Conservation (phyloP, 1,139 yeast genomes). For the Suhomyces atakaporum region DNA sequence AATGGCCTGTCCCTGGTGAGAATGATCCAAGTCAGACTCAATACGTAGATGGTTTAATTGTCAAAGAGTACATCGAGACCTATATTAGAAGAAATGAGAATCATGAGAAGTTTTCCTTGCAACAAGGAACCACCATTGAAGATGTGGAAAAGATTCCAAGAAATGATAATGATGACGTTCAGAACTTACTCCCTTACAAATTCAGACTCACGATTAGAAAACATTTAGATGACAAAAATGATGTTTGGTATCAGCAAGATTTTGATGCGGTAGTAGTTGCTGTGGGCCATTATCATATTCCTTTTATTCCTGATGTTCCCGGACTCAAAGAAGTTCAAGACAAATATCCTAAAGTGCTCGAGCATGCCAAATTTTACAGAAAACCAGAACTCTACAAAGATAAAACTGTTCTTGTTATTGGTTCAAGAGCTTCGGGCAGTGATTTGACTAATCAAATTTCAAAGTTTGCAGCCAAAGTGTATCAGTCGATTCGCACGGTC, state of each 20-base stretch:
- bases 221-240: conserved; percentile 18
- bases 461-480: conserved; percentile 25
- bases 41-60: conserved; percentile 31
- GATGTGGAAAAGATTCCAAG: conserved; percentile 30
- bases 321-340: conserved; percentile 39
- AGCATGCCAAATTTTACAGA: conserved; percentile 47
- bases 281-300: conserved; percentile 57
- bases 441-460: conserved; percentile 37
- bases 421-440: conserved; percentile 48
- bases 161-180: conserved; percentile 11
- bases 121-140: conserved; percentile 39
- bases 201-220: conserved; percentile 37
- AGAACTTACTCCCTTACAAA: conserved; percentile 19
- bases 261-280: conserved; percentile 56
- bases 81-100: conserved; percentile 31
- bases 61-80: conserved; percentile 34
- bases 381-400: conserved; percentile 27
- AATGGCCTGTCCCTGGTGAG: conserved; percentile 32
- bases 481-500: conserved; percentile 31
- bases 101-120: conserved; percentile 24
- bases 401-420: conserved; percentile 40
- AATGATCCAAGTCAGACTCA: conserved; percentile 25
- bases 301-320: conserved; percentile 47
- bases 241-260: conserved; percentile 39
- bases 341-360: conserved; percentile 28